These are phyloP conservation scores for Candida maesae DNA, from an alignment of 805 yeast species.

Conservation along the genomic window DNA sequence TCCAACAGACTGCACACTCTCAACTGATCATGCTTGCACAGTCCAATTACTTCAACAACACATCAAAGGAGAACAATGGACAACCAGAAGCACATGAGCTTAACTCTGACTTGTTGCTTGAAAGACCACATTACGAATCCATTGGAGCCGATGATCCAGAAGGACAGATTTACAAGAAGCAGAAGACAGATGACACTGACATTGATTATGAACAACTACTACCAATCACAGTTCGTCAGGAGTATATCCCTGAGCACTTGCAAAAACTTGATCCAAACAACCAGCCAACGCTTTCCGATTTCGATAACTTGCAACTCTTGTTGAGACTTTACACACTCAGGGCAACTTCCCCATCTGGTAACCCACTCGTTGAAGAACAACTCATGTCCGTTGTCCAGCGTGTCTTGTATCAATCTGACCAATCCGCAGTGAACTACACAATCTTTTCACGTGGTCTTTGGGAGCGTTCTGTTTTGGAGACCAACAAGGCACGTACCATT, in stretches of 20 bases:
- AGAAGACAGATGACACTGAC: conserved; percentile 34
- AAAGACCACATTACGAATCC: conserved; percentile 66
- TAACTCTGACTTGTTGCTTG: conserved; percentile 74
- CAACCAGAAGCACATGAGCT: conserved; percentile 57
- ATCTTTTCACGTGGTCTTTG: conserved; percentile 79
- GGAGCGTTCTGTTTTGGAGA: conserved; percentile 84
- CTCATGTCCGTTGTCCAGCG: conserved; percentile 72
- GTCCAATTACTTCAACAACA: conserved; percentile 28
- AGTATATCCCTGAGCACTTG: conserved; percentile 56
- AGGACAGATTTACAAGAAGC: conserved; percentile 36
- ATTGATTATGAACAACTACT: conserved; percentile 42
- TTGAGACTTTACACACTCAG: conserved; percentile 60
- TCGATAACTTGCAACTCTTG: conserved; percentile 73
- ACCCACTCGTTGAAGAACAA: conserved; percentile 76
- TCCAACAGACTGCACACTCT: conserved; percentile 67
- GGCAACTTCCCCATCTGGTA: conserved; percentile 68
- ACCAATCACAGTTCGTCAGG: conserved; percentile 60
- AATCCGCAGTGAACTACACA: conserved; percentile 58
- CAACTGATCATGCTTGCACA: conserved; percentile 75
- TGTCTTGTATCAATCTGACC: conserved; percentile 50
- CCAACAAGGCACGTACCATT: conserved; percentile 75
- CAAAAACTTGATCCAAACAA: conserved; percentile 67
- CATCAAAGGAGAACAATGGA: conserved; percentile 32
- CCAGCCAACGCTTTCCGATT: conserved; percentile 68
- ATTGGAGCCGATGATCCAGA: conserved; percentile 46